Evolutionary conservation across 176 grass and related monocot genomes (phyloP).

Genomic region (Microstegium vimineum): DNA sequence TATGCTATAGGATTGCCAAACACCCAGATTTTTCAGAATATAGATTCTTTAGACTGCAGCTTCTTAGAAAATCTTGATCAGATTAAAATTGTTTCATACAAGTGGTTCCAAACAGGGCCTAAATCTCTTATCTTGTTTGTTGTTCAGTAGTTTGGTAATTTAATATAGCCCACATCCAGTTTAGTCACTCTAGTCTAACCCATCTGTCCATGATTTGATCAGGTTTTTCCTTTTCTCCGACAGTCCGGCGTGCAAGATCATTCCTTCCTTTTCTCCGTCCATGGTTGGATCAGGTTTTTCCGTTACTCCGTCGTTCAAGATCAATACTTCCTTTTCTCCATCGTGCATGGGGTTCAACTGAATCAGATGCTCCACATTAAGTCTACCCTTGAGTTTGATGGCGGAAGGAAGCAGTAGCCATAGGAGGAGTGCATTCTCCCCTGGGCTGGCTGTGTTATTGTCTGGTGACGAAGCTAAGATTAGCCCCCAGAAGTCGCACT

Average conservation of each 20-base stretch:
- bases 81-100: no score
- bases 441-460: conserved; percentile 71
- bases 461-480: conserved; percentile 49
- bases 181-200: not conserved
- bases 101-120: no score
- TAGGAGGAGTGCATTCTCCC: conserved; percentile 53
- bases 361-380: conserved; percentile 10
- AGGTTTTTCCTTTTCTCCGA: no score
- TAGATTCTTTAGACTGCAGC: no score
- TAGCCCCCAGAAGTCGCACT: conserved; percentile 64
- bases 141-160: not conserved
- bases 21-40: no score
- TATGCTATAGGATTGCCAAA: no score
- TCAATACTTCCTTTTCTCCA: not conserved
- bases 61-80: no score
- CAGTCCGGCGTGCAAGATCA: not conserved
- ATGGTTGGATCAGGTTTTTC: no score
- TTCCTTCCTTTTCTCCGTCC: no score
- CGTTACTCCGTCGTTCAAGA: not conserved
- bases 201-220: not conserved
- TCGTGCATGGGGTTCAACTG: not conserved
- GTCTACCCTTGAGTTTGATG: conserved; percentile 26
- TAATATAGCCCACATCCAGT: not conserved
- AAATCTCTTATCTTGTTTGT: not conserved
- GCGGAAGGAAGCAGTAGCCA: conserved; percentile 47